Percentiles rank a stretch among this genome's conserved stretches.
phyloP scores from a whole-genome alignment of 495 filamentous ascomycete genomes.

The Penicillium malachiteum region DNA sequence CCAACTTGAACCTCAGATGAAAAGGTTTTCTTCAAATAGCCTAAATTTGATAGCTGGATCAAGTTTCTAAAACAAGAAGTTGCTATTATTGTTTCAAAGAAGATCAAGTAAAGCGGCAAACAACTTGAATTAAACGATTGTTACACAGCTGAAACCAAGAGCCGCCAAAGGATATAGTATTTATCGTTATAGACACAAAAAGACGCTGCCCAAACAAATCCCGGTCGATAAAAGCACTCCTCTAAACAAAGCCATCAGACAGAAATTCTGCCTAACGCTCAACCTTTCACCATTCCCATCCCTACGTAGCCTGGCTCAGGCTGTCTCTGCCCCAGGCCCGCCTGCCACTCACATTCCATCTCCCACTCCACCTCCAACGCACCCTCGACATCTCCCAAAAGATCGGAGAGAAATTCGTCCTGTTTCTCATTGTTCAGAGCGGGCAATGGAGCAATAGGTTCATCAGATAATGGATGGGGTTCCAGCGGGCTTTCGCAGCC shows the following conservation, averaged over 20 bases:
- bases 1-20: too few species aligned
- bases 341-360: constrained; percentile 32
- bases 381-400: neutral
- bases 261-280: too few species aligned
- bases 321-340: constrained; percentile 29
- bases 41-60: neutral
- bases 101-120: neutral
- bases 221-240: neutral
- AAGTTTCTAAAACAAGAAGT: neutral
- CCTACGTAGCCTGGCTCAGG: constrained; percentile 7
- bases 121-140: neutral
- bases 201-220: neutral
- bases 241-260: neutral
- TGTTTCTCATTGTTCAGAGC: neutral
- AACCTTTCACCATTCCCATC: neutral
- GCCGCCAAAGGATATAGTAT: neutral
- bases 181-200: neutral
- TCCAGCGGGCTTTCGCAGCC: constrained; percentile 55
- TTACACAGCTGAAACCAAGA: neutral
- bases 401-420: neutral
- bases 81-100: neutral
- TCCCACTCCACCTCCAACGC: constrained; percentile 12
- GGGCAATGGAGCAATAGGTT: neutral
- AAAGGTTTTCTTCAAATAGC: too few species aligned
- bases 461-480: neutral